A percentile compares a stretch with the other conserved stretches of the same genome.
Evolutionary conservation across 2,329 filamentous ascomycete species (phyloP).

Genomic region (Aspergillus sp.): DNA sequence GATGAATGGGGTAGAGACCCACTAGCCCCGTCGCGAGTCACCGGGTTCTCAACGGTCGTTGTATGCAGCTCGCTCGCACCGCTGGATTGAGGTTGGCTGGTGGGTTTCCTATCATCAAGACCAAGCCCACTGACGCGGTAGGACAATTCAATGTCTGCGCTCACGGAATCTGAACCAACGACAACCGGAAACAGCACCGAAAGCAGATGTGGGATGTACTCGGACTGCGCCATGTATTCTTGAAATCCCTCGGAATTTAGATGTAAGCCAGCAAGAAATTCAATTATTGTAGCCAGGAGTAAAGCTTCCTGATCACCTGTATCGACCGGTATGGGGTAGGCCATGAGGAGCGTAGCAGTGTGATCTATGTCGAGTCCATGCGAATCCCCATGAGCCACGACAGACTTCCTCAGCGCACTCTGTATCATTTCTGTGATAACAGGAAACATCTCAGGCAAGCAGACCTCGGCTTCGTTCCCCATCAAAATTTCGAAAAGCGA

Average conservation of each 20-base stretch:
- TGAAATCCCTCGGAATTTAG: slow-evolving; percentile 73
- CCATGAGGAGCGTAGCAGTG: slow-evolving; percentile 14
- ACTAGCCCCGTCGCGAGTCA: slow-evolving; percentile 50
- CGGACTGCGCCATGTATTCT: slow-evolving; percentile 77
- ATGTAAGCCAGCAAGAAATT: slow-evolving; percentile 78
- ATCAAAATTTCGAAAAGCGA: slow-evolving; percentile 72
- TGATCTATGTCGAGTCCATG: slow-evolving; percentile 5
- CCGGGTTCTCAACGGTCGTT: slow-evolving; percentile 56
- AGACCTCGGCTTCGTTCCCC: slow-evolving; percentile 61
- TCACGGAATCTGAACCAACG: slow-evolving; percentile 80
- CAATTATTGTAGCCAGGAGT: slow-evolving; percentile 73
- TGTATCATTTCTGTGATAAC: slow-evolving; percentile 87
- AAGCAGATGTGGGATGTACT: slow-evolving; percentile 78
- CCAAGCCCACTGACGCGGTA: slow-evolving; percentile 77
- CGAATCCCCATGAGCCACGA: slow-evolving; percentile 57
- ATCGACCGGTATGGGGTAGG: slow-evolving; percentile 13
- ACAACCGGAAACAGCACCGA: slow-evolving; percentile 82
- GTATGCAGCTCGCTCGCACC: slow-evolving; percentile 71
- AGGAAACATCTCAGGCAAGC: slow-evolving; percentile 74
- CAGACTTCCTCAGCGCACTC: slow-evolving; percentile 69
- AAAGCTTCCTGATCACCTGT: slow-evolving; percentile 57
- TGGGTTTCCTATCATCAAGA: slow-evolving; percentile 82
- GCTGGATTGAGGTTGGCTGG: slow-evolving; percentile 73
- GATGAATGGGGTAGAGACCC: slow-evolving; percentile 75
- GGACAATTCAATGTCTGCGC: slow-evolving; percentile 81